Evolutionary conservation across 805 yeast species (phyloP).

Genomic region (Hanseniaspora hatyaiensis): DNA sequence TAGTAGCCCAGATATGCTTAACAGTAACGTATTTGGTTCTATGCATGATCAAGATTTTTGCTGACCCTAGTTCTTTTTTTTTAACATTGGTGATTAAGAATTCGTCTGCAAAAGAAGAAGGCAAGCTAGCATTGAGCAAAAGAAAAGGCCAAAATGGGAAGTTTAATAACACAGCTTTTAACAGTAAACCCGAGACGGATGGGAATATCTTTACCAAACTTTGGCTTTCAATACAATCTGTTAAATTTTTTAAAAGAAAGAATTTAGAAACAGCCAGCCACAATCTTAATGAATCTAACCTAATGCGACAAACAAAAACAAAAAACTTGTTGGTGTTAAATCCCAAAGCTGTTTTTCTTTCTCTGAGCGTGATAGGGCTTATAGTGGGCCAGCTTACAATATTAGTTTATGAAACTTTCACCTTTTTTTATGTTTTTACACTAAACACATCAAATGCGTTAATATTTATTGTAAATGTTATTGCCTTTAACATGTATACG

Average conservation of each 20-base stretch:
- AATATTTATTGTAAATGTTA: not conserved
- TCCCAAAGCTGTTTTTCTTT: constrained; percentile 8
- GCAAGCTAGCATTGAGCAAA: too few species aligned
- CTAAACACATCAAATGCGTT: not conserved
- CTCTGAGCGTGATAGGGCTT: not conserved
- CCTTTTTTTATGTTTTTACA: not conserved
- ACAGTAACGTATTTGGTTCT: not conserved
- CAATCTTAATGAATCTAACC: not conserved
- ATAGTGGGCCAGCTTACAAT: not conserved
- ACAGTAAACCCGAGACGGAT: too few species aligned
- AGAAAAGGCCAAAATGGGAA: not conserved
- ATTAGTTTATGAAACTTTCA: too few species aligned
- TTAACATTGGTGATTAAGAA: not conserved
- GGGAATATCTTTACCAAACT: too few species aligned
- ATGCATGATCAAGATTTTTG: not conserved
- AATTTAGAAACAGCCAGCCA: not conserved
- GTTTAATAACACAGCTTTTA: too few species aligned
- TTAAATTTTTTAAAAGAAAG: not conserved
- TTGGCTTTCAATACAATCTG: not conserved
- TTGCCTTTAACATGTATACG: not conserved
- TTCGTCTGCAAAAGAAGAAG: too few species aligned
- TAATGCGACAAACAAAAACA: not conserved
- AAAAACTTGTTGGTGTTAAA: not conserved
- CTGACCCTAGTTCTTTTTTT: not conserved
- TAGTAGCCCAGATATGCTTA: too few species aligned